Evolutionary conservation across 2,329 filamentous ascomycete species (phyloP).

Genomic region (Botrytis tulipae): DNA sequence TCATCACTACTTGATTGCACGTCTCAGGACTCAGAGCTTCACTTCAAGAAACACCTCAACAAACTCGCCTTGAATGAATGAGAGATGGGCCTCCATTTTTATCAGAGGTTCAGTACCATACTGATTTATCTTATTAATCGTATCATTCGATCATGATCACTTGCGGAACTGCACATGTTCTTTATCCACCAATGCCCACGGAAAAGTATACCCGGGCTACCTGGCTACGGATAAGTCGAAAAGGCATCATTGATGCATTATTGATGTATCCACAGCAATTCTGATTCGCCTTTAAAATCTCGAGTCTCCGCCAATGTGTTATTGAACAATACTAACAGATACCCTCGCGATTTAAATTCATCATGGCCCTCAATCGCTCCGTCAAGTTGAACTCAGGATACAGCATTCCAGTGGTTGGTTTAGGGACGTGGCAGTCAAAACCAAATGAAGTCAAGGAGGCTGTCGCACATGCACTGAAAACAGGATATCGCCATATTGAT

Average conservation of each 20-base stretch:
- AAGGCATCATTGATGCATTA: constrained; percentile 1
- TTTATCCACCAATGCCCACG: background rate
- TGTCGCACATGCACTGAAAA: constrained; percentile 42
- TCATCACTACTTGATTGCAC: constrained; percentile 3
- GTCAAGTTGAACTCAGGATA: constrained; percentile 39
- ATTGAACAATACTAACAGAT: background rate
- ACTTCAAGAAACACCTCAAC: background rate
- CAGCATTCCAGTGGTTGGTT: constrained; percentile 42
- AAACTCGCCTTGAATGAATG: background rate
- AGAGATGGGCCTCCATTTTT: background rate
- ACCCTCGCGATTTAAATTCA: background rate
- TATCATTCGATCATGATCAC: background rate
- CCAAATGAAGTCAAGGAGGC: constrained; percentile 44
- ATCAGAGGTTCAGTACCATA: background rate
- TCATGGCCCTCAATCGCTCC: constrained; percentile 26
- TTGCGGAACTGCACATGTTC: background rate
- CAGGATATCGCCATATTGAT: constrained; percentile 54
- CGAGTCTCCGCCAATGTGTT: background rate
- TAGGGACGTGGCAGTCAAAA: constrained; percentile 49
- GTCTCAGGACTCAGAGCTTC: background rate
- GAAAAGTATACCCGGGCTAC: constrained; percentile 15
- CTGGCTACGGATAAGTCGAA: constrained; percentile 10
- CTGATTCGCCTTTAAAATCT: background rate
- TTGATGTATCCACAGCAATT: background rate
- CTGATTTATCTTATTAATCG: background rate